Percentiles rank a stretch among this genome's conserved stretches.
Conservation (phyloP, 495 filamentous ascomycete species). For the Penicillium maclennaniae region DNA sequence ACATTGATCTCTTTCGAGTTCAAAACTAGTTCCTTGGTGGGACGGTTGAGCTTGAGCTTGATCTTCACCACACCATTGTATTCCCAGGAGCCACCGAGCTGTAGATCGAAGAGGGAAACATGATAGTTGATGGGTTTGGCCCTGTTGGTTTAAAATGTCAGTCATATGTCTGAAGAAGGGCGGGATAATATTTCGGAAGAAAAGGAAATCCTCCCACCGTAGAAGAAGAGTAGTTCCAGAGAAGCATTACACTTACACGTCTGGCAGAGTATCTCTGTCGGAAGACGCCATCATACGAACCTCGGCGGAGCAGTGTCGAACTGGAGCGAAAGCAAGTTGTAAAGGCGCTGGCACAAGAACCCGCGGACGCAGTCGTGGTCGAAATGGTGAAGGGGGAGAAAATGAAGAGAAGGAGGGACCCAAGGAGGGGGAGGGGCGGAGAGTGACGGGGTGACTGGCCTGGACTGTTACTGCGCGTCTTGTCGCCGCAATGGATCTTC, state of each 20-base stretch:
- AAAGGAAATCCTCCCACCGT: neutral
- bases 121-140: constrained; percentile 84
- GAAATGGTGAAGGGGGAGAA: constrained; percentile 26
- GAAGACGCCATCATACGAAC: constrained; percentile 42
- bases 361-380: constrained; percentile 20
- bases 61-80: constrained; percentile 79
- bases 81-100: constrained; percentile 66
- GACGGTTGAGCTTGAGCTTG: constrained; percentile 55
- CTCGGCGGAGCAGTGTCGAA: constrained; percentile 38
- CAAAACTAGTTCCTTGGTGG: constrained; percentile 67
- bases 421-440: constrained; percentile 28
- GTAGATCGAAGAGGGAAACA: constrained; percentile 74
- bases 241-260: constrained; percentile 40
- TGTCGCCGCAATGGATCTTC: constrained; percentile 32
- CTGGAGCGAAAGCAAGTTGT: constrained; percentile 8
- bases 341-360: constrained; percentile 11
- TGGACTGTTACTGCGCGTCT: constrained; percentile 25
- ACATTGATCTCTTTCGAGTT: constrained; percentile 56
- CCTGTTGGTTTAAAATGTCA: constrained; percentile 27
- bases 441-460: constrained; percentile 23
- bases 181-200: neutral
- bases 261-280: constrained; percentile 52
- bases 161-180: neutral
- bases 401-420: constrained; percentile 19
- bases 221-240: neutral